Evolutionary conservation across 2,329 filamentous ascomycete genomes (phyloP).

Genomic region (Eurotiales sp.): DNA sequence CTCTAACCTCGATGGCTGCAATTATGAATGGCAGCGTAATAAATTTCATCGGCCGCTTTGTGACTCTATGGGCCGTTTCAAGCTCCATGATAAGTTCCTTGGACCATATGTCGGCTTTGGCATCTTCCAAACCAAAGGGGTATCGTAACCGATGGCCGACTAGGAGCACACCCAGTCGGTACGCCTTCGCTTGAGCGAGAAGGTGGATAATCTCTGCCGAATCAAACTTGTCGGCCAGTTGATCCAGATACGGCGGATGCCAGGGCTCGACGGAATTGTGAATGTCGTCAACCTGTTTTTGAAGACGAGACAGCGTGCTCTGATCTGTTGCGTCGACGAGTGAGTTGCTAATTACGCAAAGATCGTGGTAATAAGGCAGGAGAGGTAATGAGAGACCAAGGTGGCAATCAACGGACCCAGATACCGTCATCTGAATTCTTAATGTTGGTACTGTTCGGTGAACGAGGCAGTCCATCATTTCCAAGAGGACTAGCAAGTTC

Average conservation of each 20-base stretch:
- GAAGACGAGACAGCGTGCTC: not conserved
- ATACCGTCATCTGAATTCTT: slow-evolving; percentile 1
- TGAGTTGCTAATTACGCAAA: slow-evolving; percentile 7
- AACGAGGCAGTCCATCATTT: slow-evolving; percentile 11
- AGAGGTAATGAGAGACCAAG: slow-evolving; percentile 9
- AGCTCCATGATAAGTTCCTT: slow-evolving; percentile 10
- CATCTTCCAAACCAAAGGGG: slow-evolving; percentile 8
- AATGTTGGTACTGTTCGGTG: slow-evolving; percentile 6
- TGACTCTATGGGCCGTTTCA: slow-evolving; percentile 7
- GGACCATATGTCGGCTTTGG: slow-evolving; percentile 4
- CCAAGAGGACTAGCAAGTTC: slow-evolving; percentile 6
- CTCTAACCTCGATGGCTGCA: slow-evolving; percentile 8
- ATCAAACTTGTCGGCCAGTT: slow-evolving; percentile 3
- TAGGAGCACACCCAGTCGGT: slow-evolving; percentile 5
- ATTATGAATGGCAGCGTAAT: slow-evolving; percentile 6
- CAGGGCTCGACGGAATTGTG: slow-evolving; percentile 5
- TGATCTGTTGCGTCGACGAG: not conserved
- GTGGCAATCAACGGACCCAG: slow-evolving; percentile 2
- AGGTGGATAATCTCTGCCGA: slow-evolving; percentile 7
- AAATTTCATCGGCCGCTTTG: not conserved
- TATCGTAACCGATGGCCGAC: slow-evolving; percentile 9
- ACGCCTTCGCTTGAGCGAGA: slow-evolving; percentile 9
- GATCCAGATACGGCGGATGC: slow-evolving; percentile 2
- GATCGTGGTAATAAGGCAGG: slow-evolving; percentile 7
- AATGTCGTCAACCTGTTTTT: slow-evolving; percentile 5